phyloP scores from a whole-genome alignment of 2,329 filamentous ascomycete genomes.

The Paraphoma sp. region DNA sequence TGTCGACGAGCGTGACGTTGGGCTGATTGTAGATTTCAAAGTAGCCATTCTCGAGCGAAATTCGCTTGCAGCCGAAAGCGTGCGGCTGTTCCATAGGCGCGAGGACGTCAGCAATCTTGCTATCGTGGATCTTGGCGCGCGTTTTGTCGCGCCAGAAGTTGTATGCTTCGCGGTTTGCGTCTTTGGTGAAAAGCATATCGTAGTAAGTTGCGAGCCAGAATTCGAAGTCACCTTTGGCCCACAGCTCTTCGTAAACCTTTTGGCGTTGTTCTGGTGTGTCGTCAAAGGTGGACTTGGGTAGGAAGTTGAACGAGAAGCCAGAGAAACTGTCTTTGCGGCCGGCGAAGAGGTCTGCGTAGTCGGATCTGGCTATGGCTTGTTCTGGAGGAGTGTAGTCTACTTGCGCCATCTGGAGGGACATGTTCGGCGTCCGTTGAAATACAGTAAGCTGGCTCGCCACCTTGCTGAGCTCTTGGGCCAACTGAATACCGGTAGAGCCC shows the following conservation, averaged over 20 bases:
- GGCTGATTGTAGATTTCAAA: slow-evolving; percentile 48
- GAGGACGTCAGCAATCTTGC: slow-evolving; percentile 47
- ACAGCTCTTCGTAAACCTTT: slow-evolving; percentile 24
- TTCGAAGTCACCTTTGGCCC: slow-evolving; percentile 26
- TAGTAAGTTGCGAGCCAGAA: slow-evolving; percentile 39
- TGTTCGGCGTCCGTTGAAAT: slow-evolving; percentile 66
- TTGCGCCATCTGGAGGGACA: slow-evolving; percentile 31
- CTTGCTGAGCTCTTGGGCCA: slow-evolving; percentile 64
- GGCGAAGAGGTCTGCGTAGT: slow-evolving; percentile 28
- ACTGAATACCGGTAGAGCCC: slow-evolving; percentile 68
- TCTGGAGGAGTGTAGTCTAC: slow-evolving; percentile 36
- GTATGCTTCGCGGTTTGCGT: slow-evolving; percentile 51
- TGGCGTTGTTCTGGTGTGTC: slow-evolving; percentile 21
- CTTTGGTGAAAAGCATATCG: slow-evolving; percentile 43
- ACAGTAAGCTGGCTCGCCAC: slow-evolving; percentile 59
- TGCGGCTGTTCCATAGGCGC: slow-evolving; percentile 45
- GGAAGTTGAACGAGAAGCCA: slow-evolving; percentile 29
- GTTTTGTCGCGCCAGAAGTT: slow-evolving; percentile 53
- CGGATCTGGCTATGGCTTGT: slow-evolving; percentile 49
- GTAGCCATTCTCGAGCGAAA: slow-evolving; percentile 38
- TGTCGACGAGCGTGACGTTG: slow-evolving; percentile 59
- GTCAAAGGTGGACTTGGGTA: slow-evolving; percentile 24
- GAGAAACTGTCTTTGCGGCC: slow-evolving; percentile 13
- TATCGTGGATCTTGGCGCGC: slow-evolving; percentile 43
- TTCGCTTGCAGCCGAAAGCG: slow-evolving; percentile 31